Evolutionary conservation across 2,329 filamentous ascomycete genomes (phyloP).

Genomic region (Myriosclerotinia curreyana): DNA sequence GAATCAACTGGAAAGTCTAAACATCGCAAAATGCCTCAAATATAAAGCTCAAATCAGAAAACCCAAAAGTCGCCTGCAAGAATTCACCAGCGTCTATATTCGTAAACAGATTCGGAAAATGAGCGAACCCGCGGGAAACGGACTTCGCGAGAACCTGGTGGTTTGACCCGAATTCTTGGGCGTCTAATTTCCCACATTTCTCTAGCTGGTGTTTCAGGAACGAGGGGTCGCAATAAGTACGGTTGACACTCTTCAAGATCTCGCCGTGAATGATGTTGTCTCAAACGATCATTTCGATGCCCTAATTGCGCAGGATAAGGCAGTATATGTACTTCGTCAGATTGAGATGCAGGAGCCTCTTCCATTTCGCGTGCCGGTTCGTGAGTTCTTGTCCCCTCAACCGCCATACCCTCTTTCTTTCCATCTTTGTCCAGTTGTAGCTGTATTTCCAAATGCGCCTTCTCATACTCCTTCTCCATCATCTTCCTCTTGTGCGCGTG

Average conservation of each 20-base stretch:
- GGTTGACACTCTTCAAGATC: neutral
- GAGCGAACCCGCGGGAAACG: constrained; percentile 12
- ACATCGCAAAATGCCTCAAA: neutral
- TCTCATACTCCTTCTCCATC: constrained; percentile 23
- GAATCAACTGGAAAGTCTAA: neutral
- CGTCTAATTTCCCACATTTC: constrained; percentile 8
- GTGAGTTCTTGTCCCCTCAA: constrained; percentile 4
- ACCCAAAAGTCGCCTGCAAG: neutral
- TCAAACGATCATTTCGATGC: neutral
- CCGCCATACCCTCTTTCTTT: neutral
- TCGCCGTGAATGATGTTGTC: neutral
- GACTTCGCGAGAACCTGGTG: constrained; percentile 3
- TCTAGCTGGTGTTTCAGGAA: neutral
- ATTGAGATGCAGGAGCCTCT: neutral
- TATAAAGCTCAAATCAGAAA: neutral
- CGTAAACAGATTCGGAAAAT: constrained; percentile 15
- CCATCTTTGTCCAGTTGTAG: constrained; percentile 12
- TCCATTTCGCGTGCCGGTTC: neutral
- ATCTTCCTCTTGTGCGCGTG: constrained; percentile 20
- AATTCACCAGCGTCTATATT: constrained; percentile 18
- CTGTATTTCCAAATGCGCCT: constrained; percentile 21
- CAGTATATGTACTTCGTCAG: neutral
- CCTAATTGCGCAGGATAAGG: neutral
- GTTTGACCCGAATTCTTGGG: constrained; percentile 12
- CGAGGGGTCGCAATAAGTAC: neutral